Percentiles rank a stretch among this genome's conserved stretches.
Evolutionary conservation across 1,284 basidiomycete genomes (phyloP).

Genomic region (Ustilago esculenta): DNA sequence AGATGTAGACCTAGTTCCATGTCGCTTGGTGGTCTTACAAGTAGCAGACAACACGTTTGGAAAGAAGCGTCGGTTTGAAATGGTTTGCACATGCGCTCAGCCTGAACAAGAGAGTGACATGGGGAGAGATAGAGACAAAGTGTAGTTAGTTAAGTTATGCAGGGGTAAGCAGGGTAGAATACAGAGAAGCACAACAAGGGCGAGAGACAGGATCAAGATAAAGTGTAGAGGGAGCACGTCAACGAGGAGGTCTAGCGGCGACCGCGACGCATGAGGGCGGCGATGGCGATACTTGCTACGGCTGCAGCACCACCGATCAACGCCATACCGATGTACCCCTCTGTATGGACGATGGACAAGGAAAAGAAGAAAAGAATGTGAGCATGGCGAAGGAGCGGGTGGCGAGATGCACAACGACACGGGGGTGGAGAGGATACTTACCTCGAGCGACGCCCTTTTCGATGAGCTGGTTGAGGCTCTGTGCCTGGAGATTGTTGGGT

Average conservation of each 20-base stretch:
- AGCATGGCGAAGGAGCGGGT: not conserved
- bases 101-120: too few relatives aligned
- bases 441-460: slow-evolving; percentile 87
- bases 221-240: too few relatives aligned
- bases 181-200: slow-evolving; percentile 4
- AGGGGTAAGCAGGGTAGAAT: slow-evolving; percentile 8
- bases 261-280: slow-evolving; percentile 72
- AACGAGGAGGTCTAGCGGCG: slow-evolving; percentile 19
- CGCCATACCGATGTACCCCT: slow-evolving; percentile 94
- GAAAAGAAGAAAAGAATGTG: not conserved
- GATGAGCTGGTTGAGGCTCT: slow-evolving; percentile 83
- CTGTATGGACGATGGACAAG: slow-evolving; percentile 69
- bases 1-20: too few relatives aligned
- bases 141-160: too few relatives aligned
- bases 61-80: too few relatives aligned
- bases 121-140: too few relatives aligned
- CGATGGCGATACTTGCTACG: slow-evolving; percentile 81
- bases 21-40: too few relatives aligned
- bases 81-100: too few relatives aligned
- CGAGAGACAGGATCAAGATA: not conserved
- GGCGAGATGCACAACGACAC: not conserved
- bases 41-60: too few relatives aligned
- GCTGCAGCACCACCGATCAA: slow-evolving; percentile 89
- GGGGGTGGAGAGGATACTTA: slow-evolving; percentile 67
- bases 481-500: slow-evolving; percentile 91